Percentiles rank a stretch among this genome's conserved stretches.
These are phyloP conservation scores for Gossypium laxum DNA, from an alignment of 441 rosid species.

Conservation along the genomic window DNA sequence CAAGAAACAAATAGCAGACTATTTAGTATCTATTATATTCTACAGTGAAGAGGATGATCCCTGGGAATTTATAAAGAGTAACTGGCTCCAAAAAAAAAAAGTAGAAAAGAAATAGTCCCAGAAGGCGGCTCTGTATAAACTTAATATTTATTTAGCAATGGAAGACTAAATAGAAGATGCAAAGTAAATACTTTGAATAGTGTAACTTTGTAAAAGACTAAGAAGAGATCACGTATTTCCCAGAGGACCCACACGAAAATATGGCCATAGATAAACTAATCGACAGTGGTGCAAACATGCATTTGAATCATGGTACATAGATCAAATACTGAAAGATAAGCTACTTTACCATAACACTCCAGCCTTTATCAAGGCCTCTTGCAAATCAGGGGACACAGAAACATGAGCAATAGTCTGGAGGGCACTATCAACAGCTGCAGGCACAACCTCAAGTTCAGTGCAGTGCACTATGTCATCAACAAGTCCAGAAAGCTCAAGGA, in stretches of 20 bases:
- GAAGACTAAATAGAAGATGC: neutral
- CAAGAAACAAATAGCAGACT: conserved; percentile 1
- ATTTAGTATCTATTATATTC: neutral
- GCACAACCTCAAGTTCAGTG: conserved; percentile 87
- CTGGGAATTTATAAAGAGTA: neutral
- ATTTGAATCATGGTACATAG: neutral
- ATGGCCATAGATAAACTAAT: neutral
- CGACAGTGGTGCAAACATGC: neutral
- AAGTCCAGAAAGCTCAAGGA: conserved; percentile 64
- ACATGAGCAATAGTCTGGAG: conserved; percentile 75
- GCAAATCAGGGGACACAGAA: conserved; percentile 77
- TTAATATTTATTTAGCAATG: neutral
- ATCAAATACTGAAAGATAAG: neutral
- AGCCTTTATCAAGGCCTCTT: conserved; percentile 70
- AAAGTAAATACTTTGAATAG: neutral
- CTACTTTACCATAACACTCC: conserved; percentile 83
- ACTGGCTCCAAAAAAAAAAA: neutral
- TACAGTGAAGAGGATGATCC: neutral
- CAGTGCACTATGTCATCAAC: conserved; percentile 92
- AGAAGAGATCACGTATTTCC: neutral
- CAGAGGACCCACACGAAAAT: neutral
- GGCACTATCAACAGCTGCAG: conserved; percentile 93
- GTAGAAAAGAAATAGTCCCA: neutral
- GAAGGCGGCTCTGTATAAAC: neutral
- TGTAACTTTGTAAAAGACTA: neutral